These are phyloP conservation scores for Cucumis sativus DNA, from an alignment of 306 rosid species.

Conservation along the genomic window Cucumber_9930_V3 NC_026657.2:2005501-2006000, in stretches of 20 bases:
- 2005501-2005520: constrained; percentile 34
- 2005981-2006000: no score
- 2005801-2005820: neutral
- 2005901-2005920: neutral
- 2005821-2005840: neutral
- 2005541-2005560: constrained; percentile 30
- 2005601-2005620: constrained; percentile 41
- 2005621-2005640: constrained; percentile 24
- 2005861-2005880: neutral
- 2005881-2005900: neutral
- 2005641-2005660: constrained; percentile 35
- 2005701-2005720: constrained; percentile 53
- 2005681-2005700: constrained; percentile 58
- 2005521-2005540: constrained; percentile 44
- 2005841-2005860: neutral
- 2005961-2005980: neutral
- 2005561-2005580: constrained; percentile 19
- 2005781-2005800: neutral
- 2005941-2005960: neutral
- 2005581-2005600: constrained; percentile 49
- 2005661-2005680: constrained; percentile 33
- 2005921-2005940: neutral
- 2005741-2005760: constrained; percentile 16
- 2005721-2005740: constrained; percentile 61
- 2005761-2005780: neutral